Base-by-base conservation (phyloP, 441 rosid species). In the Erodium moschatum region DNA sequence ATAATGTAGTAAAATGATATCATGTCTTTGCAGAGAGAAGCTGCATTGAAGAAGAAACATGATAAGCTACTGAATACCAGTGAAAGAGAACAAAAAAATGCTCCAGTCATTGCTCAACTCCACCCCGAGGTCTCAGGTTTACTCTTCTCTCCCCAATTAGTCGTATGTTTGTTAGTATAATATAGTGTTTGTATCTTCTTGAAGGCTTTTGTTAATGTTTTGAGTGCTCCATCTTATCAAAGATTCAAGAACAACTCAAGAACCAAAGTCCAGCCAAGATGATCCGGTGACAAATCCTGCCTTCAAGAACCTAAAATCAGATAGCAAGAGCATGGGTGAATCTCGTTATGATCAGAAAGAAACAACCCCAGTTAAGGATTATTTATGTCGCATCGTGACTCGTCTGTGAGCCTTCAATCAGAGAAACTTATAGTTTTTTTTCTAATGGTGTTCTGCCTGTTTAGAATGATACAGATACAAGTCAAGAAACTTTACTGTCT, bases 1-100 rank as follows among this genome's bases (percentile, higher is more conserved):
- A 15, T 50, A 4, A 11, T 68, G 73, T 50, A 3, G 63, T 29
- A 65, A 60, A 40, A 66, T 62, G 48, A 69, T 50, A 40, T 58
- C 46, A 63, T 69, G 72, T 61, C 12, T 78, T 77, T 78, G 76
- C 83, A 93, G 98, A 88, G 98, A 82, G 87, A 91, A 78, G 77
- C 88, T 1, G 98, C 96, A 68, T 68, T 88, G 80, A 79, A 70
- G 76, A 93, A 82, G 90, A 89, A 91, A 70, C 86, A 77, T 7
- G 83, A 76, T 6, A 86, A 85, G 78, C 87, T 85, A 50, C 46
- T 72, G 33, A 73, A 50, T 70, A 69, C 72, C 70, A 70, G 44
- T 72, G 24, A 66, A 21, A 73, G 73, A 65, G 84, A 81, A 76
- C 71, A 75, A 24, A 71, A 72, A 62, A 78, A 69, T 9, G 69